These are phyloP conservation scores for Coniferiporia sulphurascens DNA, from an alignment of 1,284 basidiomycete genomes.

Conservation along the genomic window DNA sequence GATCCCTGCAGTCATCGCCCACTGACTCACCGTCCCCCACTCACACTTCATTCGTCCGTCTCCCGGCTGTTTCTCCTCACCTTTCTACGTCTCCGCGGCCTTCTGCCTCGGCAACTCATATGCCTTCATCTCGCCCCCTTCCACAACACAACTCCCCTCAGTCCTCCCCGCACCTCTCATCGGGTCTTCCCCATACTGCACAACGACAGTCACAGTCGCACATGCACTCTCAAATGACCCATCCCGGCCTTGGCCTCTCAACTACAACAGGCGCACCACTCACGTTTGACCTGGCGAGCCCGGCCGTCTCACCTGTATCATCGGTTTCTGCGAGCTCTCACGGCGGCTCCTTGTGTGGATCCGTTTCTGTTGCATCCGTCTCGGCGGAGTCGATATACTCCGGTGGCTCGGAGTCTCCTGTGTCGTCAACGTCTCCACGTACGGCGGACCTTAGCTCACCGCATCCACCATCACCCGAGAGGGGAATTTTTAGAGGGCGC, in stretches of 20 bases:
- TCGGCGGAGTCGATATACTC: neutral
- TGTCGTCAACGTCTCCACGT: constrained; percentile 14
- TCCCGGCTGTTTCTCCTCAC: neutral
- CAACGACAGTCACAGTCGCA: neutral
- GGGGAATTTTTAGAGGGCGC: neutral
- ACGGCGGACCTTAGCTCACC: constrained; percentile 13
- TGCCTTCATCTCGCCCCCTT: neutral
- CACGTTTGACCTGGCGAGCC: constrained; percentile 9
- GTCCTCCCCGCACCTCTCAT: constrained; percentile 2
- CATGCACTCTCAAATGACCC: neutral
- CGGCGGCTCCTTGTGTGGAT: constrained; percentile 1
- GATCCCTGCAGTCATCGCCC: constrained; percentile 9
- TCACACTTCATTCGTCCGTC: neutral
- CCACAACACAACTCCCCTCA: neutral
- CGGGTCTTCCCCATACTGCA: neutral
- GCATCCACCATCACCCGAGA: constrained; percentile 4
- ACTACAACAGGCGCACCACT: neutral
- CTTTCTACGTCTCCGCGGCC: neutral
- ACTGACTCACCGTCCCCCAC: constrained; percentile 7
- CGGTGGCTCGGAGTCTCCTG: constrained; percentile 9
- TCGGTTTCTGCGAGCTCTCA: constrained; percentile 7
- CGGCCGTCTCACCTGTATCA: constrained; percentile 9
- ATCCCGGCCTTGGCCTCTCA: neutral
- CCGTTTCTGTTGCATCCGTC: neutral
- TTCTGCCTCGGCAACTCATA: neutral